Base-by-base conservation (phyloP, 768 basidiomycete genomes). In the Pleurotus citrinopileatus region DNA sequence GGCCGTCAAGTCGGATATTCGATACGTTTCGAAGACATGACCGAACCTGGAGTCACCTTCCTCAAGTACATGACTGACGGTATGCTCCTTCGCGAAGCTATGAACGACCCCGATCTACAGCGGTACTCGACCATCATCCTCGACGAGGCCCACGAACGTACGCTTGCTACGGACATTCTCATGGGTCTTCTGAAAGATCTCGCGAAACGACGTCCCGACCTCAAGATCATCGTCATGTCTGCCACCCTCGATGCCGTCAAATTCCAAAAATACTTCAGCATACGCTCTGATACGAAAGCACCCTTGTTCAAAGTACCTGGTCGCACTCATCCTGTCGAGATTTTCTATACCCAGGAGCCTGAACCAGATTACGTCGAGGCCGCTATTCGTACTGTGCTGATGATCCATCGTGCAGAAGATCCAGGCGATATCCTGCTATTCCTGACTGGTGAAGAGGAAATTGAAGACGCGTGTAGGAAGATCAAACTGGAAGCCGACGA, bases 21-120 rank as follows among this genome's bases (percentile, higher is more conserved):
- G 3, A 98, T 98, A 63, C 92, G 96, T 67, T 99, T 98, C 68
- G 96, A 99, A 70, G 97, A 98, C 67, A 89, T 94, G 91, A 89
- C 96, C 38, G 81, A 91, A 60, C 75, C 83, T 0, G 89, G 91
- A 0, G 89, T 87, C 27, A 98, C 97, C 0, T 97, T 99, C 71
- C 78, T 99, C 59, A 98, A 97, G 68, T 98, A 99, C 75, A 97
- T 98, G 95, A 99, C 97, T 13, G 97, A 99, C 62, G 97, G 96
- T 81, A 97, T 98, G 94, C 85, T 93, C 53, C 82, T 96, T n/a
- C 86, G 94, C 17, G 94, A 97, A 73, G 94, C 94, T 3, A 99
- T 98, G 95, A 92, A 95, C 70, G 96, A 98, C 70, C 89, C 92
- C 7, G 79, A 83, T 17, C 81, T 98, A 34, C 76, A 80, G 23